A percentile compares a stretch with the other conserved stretches of the same genome.
phyloP scores from a whole-genome alignment of 208 protist genomes.

The Trichomonas tenax region DNA sequence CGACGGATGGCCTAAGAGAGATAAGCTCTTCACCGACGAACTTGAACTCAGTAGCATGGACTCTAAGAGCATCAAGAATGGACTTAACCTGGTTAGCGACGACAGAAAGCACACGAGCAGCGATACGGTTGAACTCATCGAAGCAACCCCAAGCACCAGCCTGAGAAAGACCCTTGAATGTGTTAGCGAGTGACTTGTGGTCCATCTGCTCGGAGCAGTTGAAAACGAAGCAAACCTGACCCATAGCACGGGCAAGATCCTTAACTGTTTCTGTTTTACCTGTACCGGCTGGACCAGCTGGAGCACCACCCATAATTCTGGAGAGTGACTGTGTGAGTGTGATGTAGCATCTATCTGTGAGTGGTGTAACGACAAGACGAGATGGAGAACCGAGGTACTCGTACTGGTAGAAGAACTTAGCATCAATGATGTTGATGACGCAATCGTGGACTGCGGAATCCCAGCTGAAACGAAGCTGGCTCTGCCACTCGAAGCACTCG shows the following conservation, averaged over 20 bases:
- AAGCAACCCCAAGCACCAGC: slow-evolving; percentile 92
- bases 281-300: slow-evolving; percentile 77
- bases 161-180: slow-evolving; percentile 87
- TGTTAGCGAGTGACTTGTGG: slow-evolving; percentile 80
- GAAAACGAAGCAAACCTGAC: slow-evolving; percentile 49
- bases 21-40: slow-evolving; percentile 52
- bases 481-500: slow-evolving; percentile 79
- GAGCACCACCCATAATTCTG: slow-evolving; percentile 82
- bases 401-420: slow-evolving; percentile 82
- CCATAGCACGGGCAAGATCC: slow-evolving; percentile 46
- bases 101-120: slow-evolving; percentile 69
- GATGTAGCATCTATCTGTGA: slow-evolving; percentile 95
- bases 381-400: slow-evolving; percentile 90
- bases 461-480: slow-evolving; percentile 84
- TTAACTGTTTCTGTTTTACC: slow-evolving; percentile 82
- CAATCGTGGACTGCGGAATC: slow-evolving; percentile 66
- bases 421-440: slow-evolving; percentile 82
- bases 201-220: slow-evolving; percentile 94
- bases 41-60: slow-evolving; percentile 68
- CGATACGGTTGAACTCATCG: slow-evolving; percentile 91
- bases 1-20: slow-evolving; percentile 52
- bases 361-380: slow-evolving; percentile 91
- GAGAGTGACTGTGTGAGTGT: slow-evolving; percentile 80
- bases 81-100: slow-evolving; percentile 88
- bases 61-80: slow-evolving; percentile 85